Base-by-base conservation (phyloP, 495 filamentous ascomycete genomes). In the Annulohypoxylon nitens region DNA sequence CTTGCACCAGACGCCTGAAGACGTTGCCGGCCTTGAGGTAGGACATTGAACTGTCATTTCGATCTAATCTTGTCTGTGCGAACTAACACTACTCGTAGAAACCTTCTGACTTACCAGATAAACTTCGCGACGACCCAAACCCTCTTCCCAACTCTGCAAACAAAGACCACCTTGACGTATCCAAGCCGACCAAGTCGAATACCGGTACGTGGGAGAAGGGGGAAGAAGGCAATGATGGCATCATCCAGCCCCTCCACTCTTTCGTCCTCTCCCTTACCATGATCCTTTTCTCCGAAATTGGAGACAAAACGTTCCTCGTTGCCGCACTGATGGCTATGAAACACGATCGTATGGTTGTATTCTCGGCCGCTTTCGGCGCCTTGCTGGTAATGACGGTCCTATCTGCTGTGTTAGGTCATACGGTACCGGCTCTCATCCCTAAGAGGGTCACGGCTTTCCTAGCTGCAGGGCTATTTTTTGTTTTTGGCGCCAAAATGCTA, bases 271-370 rank as follows among this genome's bases (percentile, higher is more conserved):
- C 96, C 7, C 89, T 97, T 61, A 93, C 94, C 66, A 98, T 98
- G 96, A 99, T 99, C 69, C 86, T 98, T 62, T 93, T 98, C 75
- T 98, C 96, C 69, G 96, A 99, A 79, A 90, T 99, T 78, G 96
- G 96, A 67, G 96, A 99, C 88, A 99, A 99, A 81, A 99, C 96
- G 0, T 99, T 99, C 83, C 86, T 99, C 45, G 93, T 99, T 48
- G 96, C 96, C 12, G 96, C 96, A 25, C 87, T 99, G 20, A 99
- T 99, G 96, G 96, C 96, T 1, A 99, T 99, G 96, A 93, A 97
- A 73, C 95, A 99, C 78, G 92, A 96, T 48, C 93, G 95, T 36
- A 80, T 98, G 61, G 86, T 97, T 11, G 97, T 99, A 47, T 99
- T 98, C 83, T 90, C 93, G 7, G 93, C 96, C 5, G 96, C 96